Evolutionary conservation across 106 monocot genomes (phyloP), one percentile per base, ranked within the genome.

Genomic region (Allium cepa): DNA sequence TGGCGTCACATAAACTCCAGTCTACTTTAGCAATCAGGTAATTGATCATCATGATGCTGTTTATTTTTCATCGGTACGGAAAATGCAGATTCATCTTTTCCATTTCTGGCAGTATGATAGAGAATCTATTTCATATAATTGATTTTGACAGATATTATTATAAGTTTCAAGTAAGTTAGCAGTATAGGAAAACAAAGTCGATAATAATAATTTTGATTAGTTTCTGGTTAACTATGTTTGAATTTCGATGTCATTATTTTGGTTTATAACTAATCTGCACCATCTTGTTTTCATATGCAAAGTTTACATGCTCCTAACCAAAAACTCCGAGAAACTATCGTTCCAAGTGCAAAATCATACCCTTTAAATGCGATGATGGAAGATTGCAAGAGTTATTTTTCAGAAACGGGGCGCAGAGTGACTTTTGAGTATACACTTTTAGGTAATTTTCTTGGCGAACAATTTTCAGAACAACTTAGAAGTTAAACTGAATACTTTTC

Each of bases 241-340:
- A 22, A 22, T 22, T 22, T 22, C 22, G 22, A 22, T 22, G 0
- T 22, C 22, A 22, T 22, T 22, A 22, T 22, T 22, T 22, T 22
- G 22, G 22, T 22, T 22, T 22, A 22, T 22, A 22, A 59, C 58
- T 66, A 26, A 66, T 66, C 51, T 51, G 50, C 26, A 22, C 10
- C 13, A 51, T 36, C 57, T 7, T 60, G 28, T 12, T 53, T 62
- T 73, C 8, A 47, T 8, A 47, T 45, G 50, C 70, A 72, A 72
- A 97, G 97, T 66, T 78, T 97, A 46, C 97, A 97, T 79, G 92
- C 92, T 50, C 97, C 97, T 50, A 97, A 87, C 56, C 97, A 97
- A 71, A 71, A 92, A 67, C 76, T 97, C 26, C 77, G 89, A 59
- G 84, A 97, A 73, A 74, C 78, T 70, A 89, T 92, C 51, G 82